Evolutionary conservation across 148 eudicot genomes (phyloP).

Genomic region (Chenopodium formosanum): DNA sequence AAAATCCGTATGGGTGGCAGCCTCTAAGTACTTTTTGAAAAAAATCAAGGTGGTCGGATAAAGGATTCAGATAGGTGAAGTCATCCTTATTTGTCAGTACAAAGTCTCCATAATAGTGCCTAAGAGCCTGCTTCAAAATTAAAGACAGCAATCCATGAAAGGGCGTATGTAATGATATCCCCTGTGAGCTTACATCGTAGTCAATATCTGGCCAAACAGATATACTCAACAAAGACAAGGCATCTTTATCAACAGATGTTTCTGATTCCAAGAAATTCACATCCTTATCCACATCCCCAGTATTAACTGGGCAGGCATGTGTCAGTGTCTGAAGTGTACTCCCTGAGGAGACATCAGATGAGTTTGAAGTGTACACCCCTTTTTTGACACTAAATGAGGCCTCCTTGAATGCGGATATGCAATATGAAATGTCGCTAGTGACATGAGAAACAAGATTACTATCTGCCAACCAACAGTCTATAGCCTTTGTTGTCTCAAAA

Average conservation of each 20-base stretch:
- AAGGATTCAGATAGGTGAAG: constrained; percentile 30
- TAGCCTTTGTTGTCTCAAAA: constrained; percentile 67
- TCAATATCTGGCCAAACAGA: constrained; percentile 78
- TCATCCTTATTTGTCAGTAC: constrained; percentile 21
- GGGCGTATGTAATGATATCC: constrained; percentile 83
- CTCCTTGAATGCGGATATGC: constrained; percentile 54
- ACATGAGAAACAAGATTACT: constrained; percentile 50
- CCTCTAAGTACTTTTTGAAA: constrained; percentile 66
- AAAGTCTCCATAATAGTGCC: constrained; percentile 57
- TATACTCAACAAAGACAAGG: constrained; percentile 54
- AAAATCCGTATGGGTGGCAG: constrained; percentile 84
- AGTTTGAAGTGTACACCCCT: constrained; percentile 40
- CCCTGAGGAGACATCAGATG: constrained; percentile 29
- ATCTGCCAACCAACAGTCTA: constrained; percentile 63
- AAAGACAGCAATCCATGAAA: constrained; percentile 76
- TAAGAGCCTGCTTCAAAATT: constrained; percentile 60
- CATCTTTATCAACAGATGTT: constrained; percentile 39
- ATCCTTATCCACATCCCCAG: constrained; percentile 33
- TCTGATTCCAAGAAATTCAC: constrained; percentile 48
- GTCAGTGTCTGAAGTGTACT: neutral
- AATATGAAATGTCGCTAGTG: constrained; percentile 31
- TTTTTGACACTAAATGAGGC: constrained; percentile 51
- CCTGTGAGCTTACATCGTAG: constrained; percentile 80
- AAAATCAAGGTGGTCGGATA: constrained; percentile 40
- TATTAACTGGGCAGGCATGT: constrained; percentile 26